phyloP scores from a whole-genome alignment of 176 grass and related monocot genomes.

The Bromus sterilis region DNA sequence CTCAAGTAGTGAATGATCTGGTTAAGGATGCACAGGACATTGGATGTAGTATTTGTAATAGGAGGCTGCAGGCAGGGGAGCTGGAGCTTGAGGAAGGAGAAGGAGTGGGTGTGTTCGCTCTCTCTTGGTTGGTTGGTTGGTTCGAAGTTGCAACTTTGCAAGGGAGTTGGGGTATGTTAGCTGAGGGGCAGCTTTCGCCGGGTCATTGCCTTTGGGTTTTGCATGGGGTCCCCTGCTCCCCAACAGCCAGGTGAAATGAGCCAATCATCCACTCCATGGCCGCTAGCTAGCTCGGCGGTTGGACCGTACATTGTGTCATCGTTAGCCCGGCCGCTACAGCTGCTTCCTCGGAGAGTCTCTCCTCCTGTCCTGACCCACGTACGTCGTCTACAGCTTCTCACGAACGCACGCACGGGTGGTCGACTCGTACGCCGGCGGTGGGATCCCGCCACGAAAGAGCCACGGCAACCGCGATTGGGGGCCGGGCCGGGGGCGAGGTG shows the following conservation, averaged over 20 bases:
- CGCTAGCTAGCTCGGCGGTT: background rate
- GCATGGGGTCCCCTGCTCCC: slow-evolving; percentile 11
- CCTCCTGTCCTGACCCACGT: no score
- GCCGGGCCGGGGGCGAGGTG: no score
- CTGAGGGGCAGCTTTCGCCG: slow-evolving; percentile 31
- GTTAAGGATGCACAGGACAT: background rate
- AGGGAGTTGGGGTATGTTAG: background rate
- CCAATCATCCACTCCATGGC: no score
- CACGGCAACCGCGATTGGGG: slow-evolving; percentile 9
- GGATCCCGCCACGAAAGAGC: slow-evolving; percentile 2
- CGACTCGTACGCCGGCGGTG: background rate
- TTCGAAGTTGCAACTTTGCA: background rate
- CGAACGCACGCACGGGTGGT: no score
- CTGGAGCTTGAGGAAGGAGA: background rate
- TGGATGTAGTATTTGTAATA: slow-evolving; percentile 40
- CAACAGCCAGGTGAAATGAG: background rate
- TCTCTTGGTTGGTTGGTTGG: slow-evolving; percentile 14
- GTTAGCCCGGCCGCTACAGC: no score
- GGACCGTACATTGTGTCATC: background rate
- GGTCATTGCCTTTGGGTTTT: background rate
- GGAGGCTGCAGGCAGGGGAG: background rate
- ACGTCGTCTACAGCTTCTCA: no score
- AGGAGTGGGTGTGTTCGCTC: no score
- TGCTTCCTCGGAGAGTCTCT: no score
- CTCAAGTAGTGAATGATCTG: background rate